Conservation (phyloP, 2,329 filamentous ascomycete species). For the Monosporascus sp. region DNA sequence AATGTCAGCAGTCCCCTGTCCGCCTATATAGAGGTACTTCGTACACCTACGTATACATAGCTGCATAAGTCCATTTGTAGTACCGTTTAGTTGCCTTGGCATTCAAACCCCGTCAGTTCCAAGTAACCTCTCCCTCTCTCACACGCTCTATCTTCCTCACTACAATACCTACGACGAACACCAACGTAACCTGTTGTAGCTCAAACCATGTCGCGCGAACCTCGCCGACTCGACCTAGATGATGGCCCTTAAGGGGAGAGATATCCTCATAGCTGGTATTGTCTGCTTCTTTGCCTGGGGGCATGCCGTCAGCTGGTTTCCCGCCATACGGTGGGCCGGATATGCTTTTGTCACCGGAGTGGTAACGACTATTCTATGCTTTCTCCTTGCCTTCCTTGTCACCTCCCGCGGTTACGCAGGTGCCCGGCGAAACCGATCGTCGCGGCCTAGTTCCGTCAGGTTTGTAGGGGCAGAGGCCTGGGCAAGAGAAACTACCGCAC, state of each 20-base stretch:
- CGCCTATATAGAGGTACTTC: too few species aligned
- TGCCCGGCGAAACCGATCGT: constrained; percentile 34
- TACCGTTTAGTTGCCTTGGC: background rate
- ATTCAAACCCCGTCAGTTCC: background rate
- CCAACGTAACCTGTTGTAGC: constrained; percentile 1
- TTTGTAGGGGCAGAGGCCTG: constrained; percentile 64
- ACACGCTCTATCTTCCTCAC: background rate
- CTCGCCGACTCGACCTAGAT: constrained; percentile 28
- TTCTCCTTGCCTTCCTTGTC: constrained; percentile 56
- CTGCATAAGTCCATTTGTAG: background rate
- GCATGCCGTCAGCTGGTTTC: constrained; percentile 76
- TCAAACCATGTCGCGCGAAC: constrained; percentile 31
- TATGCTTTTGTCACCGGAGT: constrained; percentile 76
- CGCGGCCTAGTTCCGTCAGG: constrained; percentile 41
- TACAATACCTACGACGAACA: background rate
- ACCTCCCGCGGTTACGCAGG: constrained; percentile 51
- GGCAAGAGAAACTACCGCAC: constrained; percentile 62
- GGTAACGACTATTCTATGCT: constrained; percentile 47
- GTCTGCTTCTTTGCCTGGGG: constrained; percentile 83
- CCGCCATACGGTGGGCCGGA: constrained; percentile 75
- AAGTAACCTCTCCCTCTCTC: background rate
- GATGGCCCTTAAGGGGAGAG: constrained; percentile 70
- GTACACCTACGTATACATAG: background rate
- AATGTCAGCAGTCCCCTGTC: too few species aligned
- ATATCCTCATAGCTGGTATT: constrained; percentile 64